A percentile compares a stretch with the other conserved stretches of the same genome.
phyloP scores from a whole-genome alignment of 305 asterid genomes.

The Solanum hybrid region DNA sequence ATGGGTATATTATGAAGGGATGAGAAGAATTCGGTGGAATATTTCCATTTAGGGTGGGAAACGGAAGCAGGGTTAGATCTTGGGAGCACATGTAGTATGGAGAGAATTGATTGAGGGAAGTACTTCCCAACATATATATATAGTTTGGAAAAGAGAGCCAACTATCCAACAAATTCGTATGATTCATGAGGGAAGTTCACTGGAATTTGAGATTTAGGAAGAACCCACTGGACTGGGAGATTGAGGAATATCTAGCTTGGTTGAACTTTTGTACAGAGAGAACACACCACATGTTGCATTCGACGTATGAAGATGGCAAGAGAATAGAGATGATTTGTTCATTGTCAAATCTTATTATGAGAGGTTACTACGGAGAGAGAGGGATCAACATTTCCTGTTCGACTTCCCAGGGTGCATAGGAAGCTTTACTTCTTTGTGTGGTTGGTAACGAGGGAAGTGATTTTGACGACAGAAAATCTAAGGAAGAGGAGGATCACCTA shows the following conservation, averaged over 20 bases:
- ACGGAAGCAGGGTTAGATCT: neutral
- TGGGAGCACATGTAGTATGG: neutral
- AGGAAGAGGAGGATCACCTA: neutral
- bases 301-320: neutral
- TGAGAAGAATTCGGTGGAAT: neutral
- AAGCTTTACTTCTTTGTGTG: neutral
- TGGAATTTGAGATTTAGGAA: neutral
- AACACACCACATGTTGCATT: neutral
- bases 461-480: neutral
- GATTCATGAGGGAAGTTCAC: neutral
- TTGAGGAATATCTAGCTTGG: neutral
- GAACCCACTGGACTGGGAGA: neutral
- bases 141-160: neutral
- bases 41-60: neutral
- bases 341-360: neutral
- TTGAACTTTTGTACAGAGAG: neutral
- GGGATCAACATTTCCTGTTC: neutral
- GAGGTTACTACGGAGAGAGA: neutral
- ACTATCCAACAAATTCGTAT: neutral
- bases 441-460: neutral
- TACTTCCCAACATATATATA: neutral
- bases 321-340: neutral
- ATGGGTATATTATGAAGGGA: neutral
- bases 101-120: neutral
- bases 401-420: neutral